Evolutionary conservation across 2,329 filamentous ascomycete genomes (phyloP), one percentile per base, ranked within the genome.

Genomic region (Didymella arachidicola): DNA sequence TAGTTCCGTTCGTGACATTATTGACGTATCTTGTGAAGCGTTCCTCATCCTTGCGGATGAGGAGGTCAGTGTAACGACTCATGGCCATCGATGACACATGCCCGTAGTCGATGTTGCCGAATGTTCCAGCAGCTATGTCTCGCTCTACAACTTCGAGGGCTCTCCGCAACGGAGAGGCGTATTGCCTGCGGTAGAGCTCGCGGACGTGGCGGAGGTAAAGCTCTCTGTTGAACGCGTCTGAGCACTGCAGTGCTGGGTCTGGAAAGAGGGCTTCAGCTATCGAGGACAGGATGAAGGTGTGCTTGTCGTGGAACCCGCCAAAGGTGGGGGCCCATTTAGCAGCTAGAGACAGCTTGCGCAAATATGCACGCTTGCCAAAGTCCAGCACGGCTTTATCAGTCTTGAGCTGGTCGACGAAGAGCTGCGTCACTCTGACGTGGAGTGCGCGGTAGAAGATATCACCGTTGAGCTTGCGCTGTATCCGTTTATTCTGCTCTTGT

Each of bases 291-390:
- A 88, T 79, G 62, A 82, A 82, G 2, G 86, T 87, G 60, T 86
- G 81, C 61, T 82, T 81, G 70, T 88, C 86, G 63, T 87, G 85
- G 62, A 85, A 84, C 36, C 77, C 79, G 32, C 80, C 80, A 18
- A 82, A 0, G 11, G 82, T 81, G 1, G 86, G 86, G 1, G 85
- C 83, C 86, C 86, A 88, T 60, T 88, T 88, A 2, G 80, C 84
- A 54, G 83, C 85, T 0, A 87, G 79, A 0, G 84, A 86, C 53
- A 87, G 80, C 14, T 70, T 72, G 26, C 76, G 77, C 64, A 79
- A 77, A 7, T 79, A 78, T 42, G 77, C 74, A 16, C 74, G 66
- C 29, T 81, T 76, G 10, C 70, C 68, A 16, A 75, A 77, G 4
- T 75, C 67, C 1, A 87, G 76, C 0, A 41, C 4, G 5, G 19